phyloP scores from a whole-genome alignment of 2,329 filamentous ascomycete species.

The Teratosphaeriaceae sp. region DNA sequence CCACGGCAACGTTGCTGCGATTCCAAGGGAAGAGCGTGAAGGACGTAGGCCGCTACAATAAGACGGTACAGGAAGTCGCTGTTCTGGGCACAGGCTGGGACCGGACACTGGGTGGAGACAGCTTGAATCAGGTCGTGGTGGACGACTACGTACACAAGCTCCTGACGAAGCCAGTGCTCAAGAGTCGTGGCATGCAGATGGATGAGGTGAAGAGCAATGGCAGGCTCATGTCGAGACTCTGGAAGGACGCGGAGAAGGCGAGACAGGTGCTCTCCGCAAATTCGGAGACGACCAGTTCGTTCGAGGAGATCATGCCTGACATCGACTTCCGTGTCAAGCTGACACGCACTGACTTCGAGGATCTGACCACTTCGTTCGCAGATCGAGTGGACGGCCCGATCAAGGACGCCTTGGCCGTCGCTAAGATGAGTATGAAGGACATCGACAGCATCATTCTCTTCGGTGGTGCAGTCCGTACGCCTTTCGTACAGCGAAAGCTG shows the following conservation, averaged over 20 bases:
- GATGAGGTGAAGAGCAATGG: constrained; percentile 67
- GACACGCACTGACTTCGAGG: constrained; percentile 71
- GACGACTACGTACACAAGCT: constrained; percentile 84
- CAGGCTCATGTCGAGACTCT: constrained; percentile 80
- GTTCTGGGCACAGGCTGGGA: constrained; percentile 87
- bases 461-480: constrained; percentile 82
- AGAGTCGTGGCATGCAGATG: constrained; percentile 56
- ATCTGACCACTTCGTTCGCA: constrained; percentile 61
- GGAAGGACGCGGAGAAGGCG: constrained; percentile 81
- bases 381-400: constrained; percentile 64
- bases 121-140: constrained; percentile 79
- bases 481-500: constrained; percentile 86
- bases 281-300: constrained; percentile 68
- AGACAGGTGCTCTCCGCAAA: constrained; percentile 93
- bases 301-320: constrained; percentile 87
- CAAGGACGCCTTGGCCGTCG: constrained; percentile 64
- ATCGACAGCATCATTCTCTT: constrained; percentile 89
- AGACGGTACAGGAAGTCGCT: constrained; percentile 92
- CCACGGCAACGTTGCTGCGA: constrained; percentile 80
- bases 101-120: constrained; percentile 78
- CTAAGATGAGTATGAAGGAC: constrained; percentile 66
- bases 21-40: constrained; percentile 89
- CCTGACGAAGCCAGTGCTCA: constrained; percentile 56
- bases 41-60: constrained; percentile 88
- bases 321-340: constrained; percentile 92